phyloP scores from a whole-genome alignment of 192 early-diverging fungal species.

The Geranomyces variabilis region DNA sequence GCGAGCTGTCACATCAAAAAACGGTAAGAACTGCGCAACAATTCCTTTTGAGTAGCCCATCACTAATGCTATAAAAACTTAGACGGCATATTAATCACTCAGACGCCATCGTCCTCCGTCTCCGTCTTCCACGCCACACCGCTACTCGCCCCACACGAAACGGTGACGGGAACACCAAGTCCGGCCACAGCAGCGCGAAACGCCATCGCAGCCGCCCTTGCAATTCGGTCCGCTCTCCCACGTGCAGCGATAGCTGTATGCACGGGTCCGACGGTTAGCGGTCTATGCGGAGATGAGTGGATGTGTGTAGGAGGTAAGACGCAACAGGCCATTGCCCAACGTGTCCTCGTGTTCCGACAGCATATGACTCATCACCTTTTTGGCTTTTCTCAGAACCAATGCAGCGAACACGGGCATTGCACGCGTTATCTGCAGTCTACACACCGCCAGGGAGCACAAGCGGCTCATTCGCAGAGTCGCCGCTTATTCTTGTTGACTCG shows the following conservation, averaged over 20 bases:
- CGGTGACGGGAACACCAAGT: neutral
- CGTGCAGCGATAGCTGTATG: neutral
- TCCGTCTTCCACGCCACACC: neutral
- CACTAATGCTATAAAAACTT: no score
- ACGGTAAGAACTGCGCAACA: no score
- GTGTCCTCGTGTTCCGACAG: no score
- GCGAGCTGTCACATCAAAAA: no score
- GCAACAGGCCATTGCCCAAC: no score
- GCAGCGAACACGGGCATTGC: neutral
- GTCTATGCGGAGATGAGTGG: conserved; percentile 5
- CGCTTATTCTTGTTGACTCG: neutral
- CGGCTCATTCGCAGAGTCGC: neutral
- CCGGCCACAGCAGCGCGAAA: neutral
- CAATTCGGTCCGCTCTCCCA: neutral
- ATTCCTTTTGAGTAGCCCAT: no score
- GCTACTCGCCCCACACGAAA: neutral
- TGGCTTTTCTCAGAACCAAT: neutral
- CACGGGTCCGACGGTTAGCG: neutral
- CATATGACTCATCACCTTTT: no score
- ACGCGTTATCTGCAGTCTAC: neutral
- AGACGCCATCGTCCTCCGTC: neutral
- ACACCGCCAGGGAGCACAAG: neutral
- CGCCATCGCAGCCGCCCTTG: neutral
- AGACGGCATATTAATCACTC: neutral
- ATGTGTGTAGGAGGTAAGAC: neutral